Conservation (phyloP, 2,329 filamentous ascomycete species). For the Alternaria triticina region DNA sequence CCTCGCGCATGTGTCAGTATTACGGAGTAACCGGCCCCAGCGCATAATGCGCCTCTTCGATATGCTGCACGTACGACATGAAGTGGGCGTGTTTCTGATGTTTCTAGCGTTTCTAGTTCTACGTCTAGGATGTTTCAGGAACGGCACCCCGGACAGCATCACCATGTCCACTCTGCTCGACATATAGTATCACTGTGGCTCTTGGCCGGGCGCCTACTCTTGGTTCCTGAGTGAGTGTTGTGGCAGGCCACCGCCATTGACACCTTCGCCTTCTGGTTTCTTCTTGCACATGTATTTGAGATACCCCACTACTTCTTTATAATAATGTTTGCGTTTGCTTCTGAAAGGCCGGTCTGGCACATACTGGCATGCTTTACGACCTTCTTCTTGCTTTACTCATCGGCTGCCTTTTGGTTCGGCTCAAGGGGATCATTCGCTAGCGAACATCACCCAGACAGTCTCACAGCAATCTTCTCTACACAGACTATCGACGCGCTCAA, state of each 20-base stretch:
- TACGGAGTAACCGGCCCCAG: not conserved
- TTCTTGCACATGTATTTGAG: conserved; percentile 10
- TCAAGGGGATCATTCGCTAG: conserved; percentile 4
- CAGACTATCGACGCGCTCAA: conserved; percentile 33
- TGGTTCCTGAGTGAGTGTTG: conserved; percentile 1
- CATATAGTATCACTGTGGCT: conserved; percentile 15
- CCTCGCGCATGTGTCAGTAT: not conserved
- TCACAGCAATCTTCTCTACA: conserved; percentile 23
- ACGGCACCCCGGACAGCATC: conserved; percentile 1
- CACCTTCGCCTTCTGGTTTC: not conserved
- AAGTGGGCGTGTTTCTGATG: conserved; percentile 10
- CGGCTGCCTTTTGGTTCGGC: conserved; percentile 21
- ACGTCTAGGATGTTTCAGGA: conserved; percentile 36
- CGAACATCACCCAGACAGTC: conserved; percentile 5
- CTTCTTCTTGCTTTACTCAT: conserved; percentile 25
- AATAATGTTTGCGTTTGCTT: conserved; percentile 38
- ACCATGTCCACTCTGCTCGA: conserved; percentile 3
- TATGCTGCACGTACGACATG: not conserved
- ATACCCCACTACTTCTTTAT: conserved; percentile 15
- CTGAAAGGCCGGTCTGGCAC: conserved; percentile 33
- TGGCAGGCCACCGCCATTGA: conserved; percentile 16
- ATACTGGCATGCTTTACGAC: conserved; percentile 21
- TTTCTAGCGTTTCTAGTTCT: conserved; percentile 18
- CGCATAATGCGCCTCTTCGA: not conserved
- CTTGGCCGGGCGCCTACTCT: conserved; percentile 1